Percentiles rank a stretch among this genome's conserved stretches.
These are phyloP conservation scores for Scolecobasidium constrictum DNA, from an alignment of 2,329 filamentous ascomycete species.

Conservation along the genomic window DNA sequence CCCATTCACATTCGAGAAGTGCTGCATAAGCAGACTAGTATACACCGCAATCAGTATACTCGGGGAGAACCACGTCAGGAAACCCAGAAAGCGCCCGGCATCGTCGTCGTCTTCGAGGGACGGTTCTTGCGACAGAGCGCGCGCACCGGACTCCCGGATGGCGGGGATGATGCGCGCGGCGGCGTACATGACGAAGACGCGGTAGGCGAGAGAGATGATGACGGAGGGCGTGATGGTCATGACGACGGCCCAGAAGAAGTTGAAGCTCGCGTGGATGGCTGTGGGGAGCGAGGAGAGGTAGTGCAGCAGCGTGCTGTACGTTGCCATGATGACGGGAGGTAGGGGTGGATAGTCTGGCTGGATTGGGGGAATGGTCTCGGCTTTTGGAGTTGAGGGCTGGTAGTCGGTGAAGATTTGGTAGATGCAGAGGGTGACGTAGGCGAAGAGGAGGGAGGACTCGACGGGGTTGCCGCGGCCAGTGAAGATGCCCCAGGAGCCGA, in stretches of 20 bases:
- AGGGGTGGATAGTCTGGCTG: constrained; percentile 93
- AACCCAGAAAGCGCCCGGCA: constrained; percentile 66
- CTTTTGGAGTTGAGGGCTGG: constrained; percentile 57
- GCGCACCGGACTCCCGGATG: constrained; percentile 74
- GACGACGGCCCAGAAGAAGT: constrained; percentile 81
- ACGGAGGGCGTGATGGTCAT: constrained; percentile 93
- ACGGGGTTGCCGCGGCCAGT: constrained; percentile 91
- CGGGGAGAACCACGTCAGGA: constrained; percentile 88
- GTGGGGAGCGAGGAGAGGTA: constrained; percentile 73
- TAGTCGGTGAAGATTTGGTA: constrained; percentile 99
- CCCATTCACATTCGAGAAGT: constrained; percentile 66
- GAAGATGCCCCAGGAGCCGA: constrained; percentile 88
- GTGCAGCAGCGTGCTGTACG: constrained; percentile 83
- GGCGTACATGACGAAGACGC: constrained; percentile 89
- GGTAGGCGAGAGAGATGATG: constrained; percentile 87
- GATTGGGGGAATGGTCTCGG: constrained; percentile 39
- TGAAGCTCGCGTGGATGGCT: constrained; percentile 72
- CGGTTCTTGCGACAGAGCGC: constrained; percentile 73
- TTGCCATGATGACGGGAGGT: constrained; percentile 96
- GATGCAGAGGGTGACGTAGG: constrained; percentile 95
- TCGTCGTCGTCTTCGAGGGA: constrained; percentile 76
- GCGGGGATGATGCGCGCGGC: constrained; percentile 93
- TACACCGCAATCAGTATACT: constrained; percentile 94
- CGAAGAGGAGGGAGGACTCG: constrained; percentile 89
- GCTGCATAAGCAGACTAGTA: constrained; percentile 88